These are phyloP conservation scores for Colletotrichum sp. DNA, from an alignment of 2,329 filamentous ascomycete genomes.

Conservation along the genomic window DNA sequence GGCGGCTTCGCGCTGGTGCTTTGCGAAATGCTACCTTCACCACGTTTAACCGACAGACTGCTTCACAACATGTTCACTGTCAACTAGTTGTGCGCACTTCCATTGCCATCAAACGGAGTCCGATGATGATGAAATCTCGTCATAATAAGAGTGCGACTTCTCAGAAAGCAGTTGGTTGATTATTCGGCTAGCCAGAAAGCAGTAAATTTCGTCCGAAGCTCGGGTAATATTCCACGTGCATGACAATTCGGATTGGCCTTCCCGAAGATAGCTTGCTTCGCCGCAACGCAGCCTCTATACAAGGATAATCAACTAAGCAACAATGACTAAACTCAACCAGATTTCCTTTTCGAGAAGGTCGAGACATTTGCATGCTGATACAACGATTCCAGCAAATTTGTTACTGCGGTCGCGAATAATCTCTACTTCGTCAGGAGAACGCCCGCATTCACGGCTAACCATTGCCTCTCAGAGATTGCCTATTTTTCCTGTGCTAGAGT, in stretches of 20 bases:
- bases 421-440: neutral
- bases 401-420: neutral
- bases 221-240: neutral
- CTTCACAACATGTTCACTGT: neutral
- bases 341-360: neutral
- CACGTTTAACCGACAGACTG: neutral
- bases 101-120: neutral
- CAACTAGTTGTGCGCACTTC: accelerated
- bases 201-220: neutral
- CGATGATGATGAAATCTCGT: neutral
- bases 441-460: neutral
- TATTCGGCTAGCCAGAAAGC: neutral
- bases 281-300: neutral
- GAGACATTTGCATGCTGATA: neutral
- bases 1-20: neutral
- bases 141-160: neutral
- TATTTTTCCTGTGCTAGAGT: too few relatives aligned
- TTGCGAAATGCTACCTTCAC: neutral
- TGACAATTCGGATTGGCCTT: neutral
- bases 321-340: neutral
- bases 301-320: neutral
- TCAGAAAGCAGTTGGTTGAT: neutral
- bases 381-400: neutral
- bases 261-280: neutral
- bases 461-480: too few relatives aligned